Evolutionary conservation across 75 land plant genomes (phyloP), one percentile per base, ranked within the genome.

Genomic region (Gnetum montanum): DNA sequence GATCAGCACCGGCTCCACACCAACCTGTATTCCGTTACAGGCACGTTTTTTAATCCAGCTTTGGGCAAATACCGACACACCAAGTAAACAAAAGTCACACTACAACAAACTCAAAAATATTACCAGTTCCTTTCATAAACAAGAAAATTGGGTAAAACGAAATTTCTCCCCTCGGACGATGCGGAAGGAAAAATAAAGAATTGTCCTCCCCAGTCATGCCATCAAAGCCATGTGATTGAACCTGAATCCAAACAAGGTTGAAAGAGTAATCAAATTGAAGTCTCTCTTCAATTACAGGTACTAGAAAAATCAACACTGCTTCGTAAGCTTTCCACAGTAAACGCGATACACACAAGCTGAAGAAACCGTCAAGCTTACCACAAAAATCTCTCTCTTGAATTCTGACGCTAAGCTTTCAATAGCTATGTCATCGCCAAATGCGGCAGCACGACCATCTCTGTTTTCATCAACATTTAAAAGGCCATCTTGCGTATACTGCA

Each of bases 371-470:
- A n/a, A 19, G 31, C 45, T 23, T 61, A 72, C 73, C 75, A 72
- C 75, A 62, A 65, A 71, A 11, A 71, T 36, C 26, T 71, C 69
- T 43, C 74, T 52, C 5, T 68, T 36, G 46, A 52, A 73, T 34
- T 62, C 76, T 7, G 64, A 54, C 8, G 76, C 76, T 22, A 73
- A 62, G 35, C 60, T 40, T 24, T 68, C 54, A 49, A 73, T 68
- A 7, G 76, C 76, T 43, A 73, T 73, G 30, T 73, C 76, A 57
- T 73, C 76, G 12, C 76, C 76, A 62, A 73, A 73, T 6, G 76
- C 73, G 3, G 73, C 73, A 25, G 76, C 76, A 47, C 59, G 57
- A n/a, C 76, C 76, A 10, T 61, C 75, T 34, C 51, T 46, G 33
- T 68, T 73, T 40, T 61, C 64, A 31, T 73, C 76, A 3, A 73